Evolutionary conservation across 768 basidiomycete species (phyloP), one percentile per base, ranked within the genome.

Genomic region (Mycena filopes): DNA sequence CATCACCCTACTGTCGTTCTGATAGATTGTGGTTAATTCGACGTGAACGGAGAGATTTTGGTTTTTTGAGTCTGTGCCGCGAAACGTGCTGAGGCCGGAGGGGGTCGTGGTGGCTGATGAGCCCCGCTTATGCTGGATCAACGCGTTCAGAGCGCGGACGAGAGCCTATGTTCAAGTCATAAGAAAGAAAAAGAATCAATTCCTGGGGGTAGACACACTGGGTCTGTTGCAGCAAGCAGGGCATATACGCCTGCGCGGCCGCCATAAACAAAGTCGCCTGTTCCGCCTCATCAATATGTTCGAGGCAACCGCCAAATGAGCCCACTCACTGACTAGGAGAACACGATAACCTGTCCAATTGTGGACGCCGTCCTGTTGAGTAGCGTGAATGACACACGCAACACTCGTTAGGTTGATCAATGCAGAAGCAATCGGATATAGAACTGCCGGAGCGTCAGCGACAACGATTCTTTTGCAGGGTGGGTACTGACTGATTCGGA

Each of bases 401-500:
- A 71, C 61, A 42, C 67, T 71, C 8, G 60, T 36, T 11, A 71
- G 48, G 33, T 63, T 71, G 29, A 69, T 57, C n/a, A 63, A 25
- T 1, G 60, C 61, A 18, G 67, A 66, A 15, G 55, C 67, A 21
- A 66, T 26, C 7, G 70, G 70, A 36, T 71, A 71, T 8, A 66
- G 31, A 13, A 60, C 70, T 71, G 31, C 23, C 18, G n/a, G 33
- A 4, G 15, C 2, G 48, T 43, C n/a, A 42, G 45, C 4, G 16
- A n/a, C n/a, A n/a, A n/a, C n/a, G n/a, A n/a, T n/a, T n/a, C n/a
- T n/a, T n/a, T n/a, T n/a, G n/a, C n/a, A n/a, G n/a, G n/a, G n/a
- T n/a, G n/a, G n/a, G n/a, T n/a, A n/a, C 61, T 20, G n/a, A 68
- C 70, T 54, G 50, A 71, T 66, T 6, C 70, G 67, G 18, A 71